Evolutionary conservation across 805 yeast species (phyloP), one percentile per base, ranked within the genome.

Genomic region (Kregervanrija delftensis): DNA sequence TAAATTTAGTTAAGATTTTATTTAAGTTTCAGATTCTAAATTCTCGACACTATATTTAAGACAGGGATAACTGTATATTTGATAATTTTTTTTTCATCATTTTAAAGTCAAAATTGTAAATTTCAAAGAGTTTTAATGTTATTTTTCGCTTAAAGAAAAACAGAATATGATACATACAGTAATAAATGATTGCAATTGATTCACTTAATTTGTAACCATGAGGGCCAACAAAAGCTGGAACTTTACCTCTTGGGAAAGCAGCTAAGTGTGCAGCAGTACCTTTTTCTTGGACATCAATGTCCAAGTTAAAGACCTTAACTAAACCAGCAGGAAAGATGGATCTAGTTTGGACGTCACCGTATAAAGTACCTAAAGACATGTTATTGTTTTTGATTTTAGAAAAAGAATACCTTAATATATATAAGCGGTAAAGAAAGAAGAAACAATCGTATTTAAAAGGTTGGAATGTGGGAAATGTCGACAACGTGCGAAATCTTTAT

Each of bases 1-100:
- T 13, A 16, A 10, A 11, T 34, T 28, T 14, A 39, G 13, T 28
- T 33, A 13, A 41, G 11, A 11, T 35, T 33, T 44, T n/a, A 11
- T 15, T 39, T 34, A 13, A 11, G n/a, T 61, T 64, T 79, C 83
- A 78, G 83, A 74, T 53, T 71, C 53, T 66, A 51, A 66, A 43
- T 65, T 72, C 83, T 81, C 86, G 86, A 81, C 86, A 81, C 75
- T 61, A 63, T 79, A 52, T 79, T 81, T 81, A 81, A 81, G 87
- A 81, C 87, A 81, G 87, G 87, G 87, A 81, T 81, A 81, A 81
- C 87, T 81, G 87, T 81, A 63, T 70, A 68, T 54, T 41, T 64
- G 58, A 60, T 63, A 69, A 66, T 61, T 48, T 65, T 22, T 22
- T 62, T 72, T 69, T 81, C 86, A 81, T 81, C 86, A 79, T 64